These are phyloP conservation scores for Heliocybe sulcata DNA, from an alignment of 1,284 basidiomycete genomes.

Conservation along the genomic window DNA sequence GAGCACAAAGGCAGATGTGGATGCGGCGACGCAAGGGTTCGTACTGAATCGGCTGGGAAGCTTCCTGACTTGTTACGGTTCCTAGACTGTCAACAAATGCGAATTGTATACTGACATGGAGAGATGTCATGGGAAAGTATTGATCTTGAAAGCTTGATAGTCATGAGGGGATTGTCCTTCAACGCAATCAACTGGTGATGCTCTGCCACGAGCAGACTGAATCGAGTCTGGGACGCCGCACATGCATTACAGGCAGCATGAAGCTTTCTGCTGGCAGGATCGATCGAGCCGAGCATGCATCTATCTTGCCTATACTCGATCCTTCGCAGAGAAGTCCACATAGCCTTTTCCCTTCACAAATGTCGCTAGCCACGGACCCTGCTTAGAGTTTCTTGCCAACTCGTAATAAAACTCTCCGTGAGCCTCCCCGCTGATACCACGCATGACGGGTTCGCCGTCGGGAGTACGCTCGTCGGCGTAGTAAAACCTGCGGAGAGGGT, in stretches of 20 bases:
- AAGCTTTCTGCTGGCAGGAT: too few species aligned
- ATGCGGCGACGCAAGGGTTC: conserved; percentile 27
- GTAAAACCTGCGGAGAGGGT: neutral
- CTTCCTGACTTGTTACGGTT: conserved; percentile 20
- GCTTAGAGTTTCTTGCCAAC: neutral
- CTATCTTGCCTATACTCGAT: neutral
- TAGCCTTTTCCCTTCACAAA: neutral
- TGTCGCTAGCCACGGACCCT: neutral
- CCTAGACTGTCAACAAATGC: too few species aligned
- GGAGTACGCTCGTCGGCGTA: neutral
- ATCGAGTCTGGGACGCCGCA: too few species aligned
- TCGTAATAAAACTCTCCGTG: neutral
- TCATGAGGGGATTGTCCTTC: too few species aligned
- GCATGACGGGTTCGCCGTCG: neutral
- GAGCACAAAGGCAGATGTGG: conserved; percentile 34
- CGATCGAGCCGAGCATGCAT: too few species aligned
- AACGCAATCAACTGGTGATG: too few species aligned
- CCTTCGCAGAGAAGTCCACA: neutral
- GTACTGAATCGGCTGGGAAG: conserved; percentile 29
- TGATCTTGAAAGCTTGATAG: too few species aligned
- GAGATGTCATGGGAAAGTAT: too few species aligned
- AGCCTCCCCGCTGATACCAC: neutral
- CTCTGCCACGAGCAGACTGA: too few species aligned
- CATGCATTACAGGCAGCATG: too few species aligned
- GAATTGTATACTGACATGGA: too few species aligned